Base-by-base conservation (phyloP, 768 basidiomycete species). In the Gymnopilus dilepis region DNA sequence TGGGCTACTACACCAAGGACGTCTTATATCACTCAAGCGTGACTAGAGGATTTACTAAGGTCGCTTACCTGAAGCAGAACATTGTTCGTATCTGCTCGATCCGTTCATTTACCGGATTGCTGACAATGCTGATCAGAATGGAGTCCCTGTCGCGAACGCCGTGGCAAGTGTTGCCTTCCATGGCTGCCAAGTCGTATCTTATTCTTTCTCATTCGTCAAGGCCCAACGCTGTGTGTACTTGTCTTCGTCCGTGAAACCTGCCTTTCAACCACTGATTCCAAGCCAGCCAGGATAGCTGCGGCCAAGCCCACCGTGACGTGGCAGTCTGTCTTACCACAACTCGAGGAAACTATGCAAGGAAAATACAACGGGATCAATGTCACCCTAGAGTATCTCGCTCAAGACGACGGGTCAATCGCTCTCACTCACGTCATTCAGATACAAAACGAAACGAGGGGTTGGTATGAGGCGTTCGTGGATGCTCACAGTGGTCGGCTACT, bases 401-500 rank as follows among this genome's bases (percentile, higher is more conserved):
- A 68, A 61, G 66, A 72, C 7, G 77, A 80, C 60, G 74, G 72
- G 24, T 70, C 71, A 15, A 68, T 71, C 21, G 74, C 68, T 38
- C 76, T 82, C 22, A 73, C 78, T 6, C 76, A 82, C 63, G 73
- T 71, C 12, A 58, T 76, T 17, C 74, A 77, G 54, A 67, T 77
- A 33, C 66, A 69, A 59, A 72, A 73, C 60, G 59, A 65, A 33
- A 60, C 62, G 2, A 69, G 80, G 48, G 76, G 77, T n/a, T 86
- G 82, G 83, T 79, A 78, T 62, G 84, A 86, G 71, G 84, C 83
- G 1, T 84, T 82, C 61, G 79, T 86, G 56, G 84, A 86, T 59
- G 84, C 81, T 13, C 80, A 81, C 58, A 72, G 76, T 28, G 80
- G 81, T 7, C 75, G 80, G 47, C 66, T 86, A 50, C 66, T 82